Evolutionary conservation across 2,329 filamentous ascomycete species (phyloP).

Genomic region (Cryphonectria japonica): DNA sequence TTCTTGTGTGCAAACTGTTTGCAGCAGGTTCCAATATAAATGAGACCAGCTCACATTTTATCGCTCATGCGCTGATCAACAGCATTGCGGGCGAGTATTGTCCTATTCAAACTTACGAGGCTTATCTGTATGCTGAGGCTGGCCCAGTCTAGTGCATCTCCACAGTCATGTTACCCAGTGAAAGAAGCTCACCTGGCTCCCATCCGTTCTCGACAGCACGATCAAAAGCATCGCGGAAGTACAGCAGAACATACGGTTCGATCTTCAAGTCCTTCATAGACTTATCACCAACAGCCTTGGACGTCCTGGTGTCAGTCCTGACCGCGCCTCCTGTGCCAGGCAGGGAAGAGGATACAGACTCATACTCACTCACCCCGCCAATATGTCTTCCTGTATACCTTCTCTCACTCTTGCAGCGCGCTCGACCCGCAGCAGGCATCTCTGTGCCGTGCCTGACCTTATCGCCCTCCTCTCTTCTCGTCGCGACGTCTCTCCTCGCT

Average conservation of each 20-base stretch:
- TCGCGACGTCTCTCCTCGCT: neutral
- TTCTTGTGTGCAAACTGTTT: neutral
- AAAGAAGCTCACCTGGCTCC: slow-evolving; percentile 4
- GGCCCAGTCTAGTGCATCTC: neutral
- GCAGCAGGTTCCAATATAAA: neutral
- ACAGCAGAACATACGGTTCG: slow-evolving; percentile 5
- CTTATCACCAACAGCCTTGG: neutral
- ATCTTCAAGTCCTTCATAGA: neutral
- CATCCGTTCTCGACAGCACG: slow-evolving; percentile 9
- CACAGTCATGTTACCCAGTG: neutral
- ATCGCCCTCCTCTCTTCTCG: neutral
- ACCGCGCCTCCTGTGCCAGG: neutral
- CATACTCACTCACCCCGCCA: neutral
- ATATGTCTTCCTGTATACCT: neutral
- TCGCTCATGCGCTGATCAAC: neutral
- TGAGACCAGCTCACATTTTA: neutral
- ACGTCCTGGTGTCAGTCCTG: neutral
- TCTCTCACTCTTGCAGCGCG: neutral
- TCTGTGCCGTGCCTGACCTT: neutral
- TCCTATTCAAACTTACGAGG: neutral
- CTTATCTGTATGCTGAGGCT: neutral
- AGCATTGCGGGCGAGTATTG: neutral
- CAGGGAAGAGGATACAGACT: neutral
- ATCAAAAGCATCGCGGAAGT: slow-evolving; percentile 14
- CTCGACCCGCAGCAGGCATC: neutral